Conservation (phyloP, 179 eudicot genomes). For the Pouteria campechiana region DNA sequence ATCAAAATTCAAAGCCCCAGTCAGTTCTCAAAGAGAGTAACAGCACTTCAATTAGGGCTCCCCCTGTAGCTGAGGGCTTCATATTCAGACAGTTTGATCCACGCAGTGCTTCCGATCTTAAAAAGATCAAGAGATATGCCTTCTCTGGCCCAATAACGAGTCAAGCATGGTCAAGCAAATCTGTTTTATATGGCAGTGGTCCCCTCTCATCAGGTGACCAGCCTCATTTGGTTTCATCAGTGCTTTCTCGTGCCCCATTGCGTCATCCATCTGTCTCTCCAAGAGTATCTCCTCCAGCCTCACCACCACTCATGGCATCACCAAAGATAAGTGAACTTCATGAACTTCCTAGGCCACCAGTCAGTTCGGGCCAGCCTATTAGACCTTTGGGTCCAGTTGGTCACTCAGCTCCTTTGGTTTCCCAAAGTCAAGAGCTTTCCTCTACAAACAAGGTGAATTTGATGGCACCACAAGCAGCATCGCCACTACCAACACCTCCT, state of each 20-base stretch:
- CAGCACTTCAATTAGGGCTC: constrained; percentile 24
- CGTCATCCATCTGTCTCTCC: constrained; percentile 34
- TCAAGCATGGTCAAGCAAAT: constrained; percentile 37
- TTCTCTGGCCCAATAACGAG: constrained; percentile 77
- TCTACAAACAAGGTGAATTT: constrained; percentile 19
- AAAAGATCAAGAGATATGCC: constrained; percentile 49
- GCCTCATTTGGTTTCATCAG: constrained; percentile 49
- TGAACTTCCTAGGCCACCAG: constrained; percentile 94
- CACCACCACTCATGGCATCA: constrained; percentile 48
- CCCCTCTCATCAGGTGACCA: constrained; percentile 17
- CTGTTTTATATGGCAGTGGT: constrained; percentile 21
- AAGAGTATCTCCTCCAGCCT: constrained; percentile 32
- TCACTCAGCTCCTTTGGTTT: constrained; percentile 62
- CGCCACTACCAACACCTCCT: constrained; percentile 64
- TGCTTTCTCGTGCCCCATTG: constrained; percentile 41
- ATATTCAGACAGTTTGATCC: constrained; percentile 21
- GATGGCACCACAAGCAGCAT: constrained; percentile 23
- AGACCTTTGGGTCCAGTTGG: constrained; percentile 32
- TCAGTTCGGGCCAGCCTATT: constrained; percentile 13
- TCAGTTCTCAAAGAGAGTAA: constrained; percentile 56
- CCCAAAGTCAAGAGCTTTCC: constrained; percentile 31
- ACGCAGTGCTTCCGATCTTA: constrained; percentile 20
- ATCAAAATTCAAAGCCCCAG: constrained; percentile 20
- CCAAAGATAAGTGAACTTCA: constrained; percentile 92
- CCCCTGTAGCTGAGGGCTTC: constrained; percentile 39